A percentile compares a stretch with the other conserved stretches of the same genome.
Evolutionary conservation across 768 basidiomycete genomes (phyloP).

Genomic region (Hysterangium stoloniferum): DNA sequence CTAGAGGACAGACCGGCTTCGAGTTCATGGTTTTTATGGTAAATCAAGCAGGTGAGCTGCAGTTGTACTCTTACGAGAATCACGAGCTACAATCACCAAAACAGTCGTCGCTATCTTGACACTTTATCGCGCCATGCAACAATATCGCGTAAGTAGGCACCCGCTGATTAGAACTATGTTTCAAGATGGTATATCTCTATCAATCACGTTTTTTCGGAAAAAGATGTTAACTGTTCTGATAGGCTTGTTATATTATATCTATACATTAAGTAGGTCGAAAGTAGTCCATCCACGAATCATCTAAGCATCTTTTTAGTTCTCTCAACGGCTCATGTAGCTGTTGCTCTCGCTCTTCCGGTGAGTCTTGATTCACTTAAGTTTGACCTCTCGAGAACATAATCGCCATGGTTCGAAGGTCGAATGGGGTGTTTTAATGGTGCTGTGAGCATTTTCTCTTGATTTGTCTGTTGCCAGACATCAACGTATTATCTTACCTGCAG

Average conservation of each 20-base stretch:
- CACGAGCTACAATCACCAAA: background rate
- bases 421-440: conserved; percentile 9
- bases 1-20: background rate
- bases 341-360: background rate
- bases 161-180: conserved; percentile 4
- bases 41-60: conserved; percentile 1
- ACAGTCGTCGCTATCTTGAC: conserved; percentile 1
- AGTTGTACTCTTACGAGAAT: background rate
- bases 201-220: background rate
- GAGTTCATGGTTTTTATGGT: conserved; percentile 9
- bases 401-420: background rate
- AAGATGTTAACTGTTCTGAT: background rate
- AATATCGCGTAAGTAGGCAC: background rate
- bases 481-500: too few relatives aligned
- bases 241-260: conserved; percentile 9
- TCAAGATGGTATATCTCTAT: conserved; percentile 5
- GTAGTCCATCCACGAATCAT: background rate
- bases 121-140: background rate
- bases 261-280: background rate
- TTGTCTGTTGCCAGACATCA: too few relatives aligned
- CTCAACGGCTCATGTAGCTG: background rate
- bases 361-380: background rate
- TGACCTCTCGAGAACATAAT: background rate
- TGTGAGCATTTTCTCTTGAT: conserved; percentile 3
- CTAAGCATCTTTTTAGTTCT: background rate